A percentile compares a stretch with the other conserved stretches of the same genome.
phyloP scores from a whole-genome alignment of 1,284 basidiomycete genomes.

The Pterulicium gracile region DNA sequence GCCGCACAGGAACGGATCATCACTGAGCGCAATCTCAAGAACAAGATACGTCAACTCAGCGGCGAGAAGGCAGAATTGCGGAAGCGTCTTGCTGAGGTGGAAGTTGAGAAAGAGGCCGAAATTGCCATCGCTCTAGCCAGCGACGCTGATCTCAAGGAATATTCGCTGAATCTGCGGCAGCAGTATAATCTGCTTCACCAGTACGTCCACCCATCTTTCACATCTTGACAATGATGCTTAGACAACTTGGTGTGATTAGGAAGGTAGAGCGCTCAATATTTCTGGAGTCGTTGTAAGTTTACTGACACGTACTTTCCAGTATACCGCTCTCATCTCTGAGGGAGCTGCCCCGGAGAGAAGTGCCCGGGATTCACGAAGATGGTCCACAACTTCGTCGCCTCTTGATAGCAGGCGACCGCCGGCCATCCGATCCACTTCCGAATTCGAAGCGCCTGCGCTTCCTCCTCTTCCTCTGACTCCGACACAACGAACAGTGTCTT shows the following conservation, averaged over 20 bases:
- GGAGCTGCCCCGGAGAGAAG: neutral
- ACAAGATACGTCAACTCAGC: neutral
- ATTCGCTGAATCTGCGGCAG: neutral
- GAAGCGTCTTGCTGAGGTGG: neutral
- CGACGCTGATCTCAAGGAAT: neutral
- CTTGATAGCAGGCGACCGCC: neutral
- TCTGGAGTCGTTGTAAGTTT: neutral
- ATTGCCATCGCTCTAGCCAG: neutral
- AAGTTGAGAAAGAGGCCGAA: constrained; percentile 1
- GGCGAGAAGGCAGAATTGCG: neutral
- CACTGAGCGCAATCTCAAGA: neutral
- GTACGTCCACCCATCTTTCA: neutral
- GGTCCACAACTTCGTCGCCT: neutral
- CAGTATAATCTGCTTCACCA: neutral
- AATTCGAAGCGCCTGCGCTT: too few relatives aligned
- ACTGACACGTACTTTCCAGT: neutral
- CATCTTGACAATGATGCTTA: neutral
- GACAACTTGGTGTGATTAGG: neutral
- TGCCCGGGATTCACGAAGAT: neutral
- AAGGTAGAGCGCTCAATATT: neutral
- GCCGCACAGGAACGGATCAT: neutral
- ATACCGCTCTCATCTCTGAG: neutral
- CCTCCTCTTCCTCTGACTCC: too few relatives aligned
- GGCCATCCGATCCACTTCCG: neutral
- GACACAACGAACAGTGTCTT: too few relatives aligned